These are phyloP conservation scores for Beta macrorhiza DNA, from an alignment of 179 eudicot genomes.

Conservation along the genomic window DNA sequence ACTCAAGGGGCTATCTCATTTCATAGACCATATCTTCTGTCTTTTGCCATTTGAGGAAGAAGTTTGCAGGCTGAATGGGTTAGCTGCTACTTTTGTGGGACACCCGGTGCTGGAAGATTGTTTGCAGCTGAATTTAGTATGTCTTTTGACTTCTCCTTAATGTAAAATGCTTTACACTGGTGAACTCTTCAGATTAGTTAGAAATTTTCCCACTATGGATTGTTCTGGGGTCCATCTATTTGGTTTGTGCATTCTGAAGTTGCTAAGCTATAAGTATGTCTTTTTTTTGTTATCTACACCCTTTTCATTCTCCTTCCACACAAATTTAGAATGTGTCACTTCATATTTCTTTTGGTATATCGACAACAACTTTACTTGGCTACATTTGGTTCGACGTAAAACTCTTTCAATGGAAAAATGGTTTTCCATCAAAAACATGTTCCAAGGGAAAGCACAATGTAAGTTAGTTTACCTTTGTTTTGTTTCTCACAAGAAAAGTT, in stretches of 20 bases:
- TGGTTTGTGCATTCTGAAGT: not conserved
- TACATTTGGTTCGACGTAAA: too few species aligned
- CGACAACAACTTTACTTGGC: not conserved
- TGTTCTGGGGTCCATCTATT: not conserved
- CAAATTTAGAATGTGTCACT: not conserved
- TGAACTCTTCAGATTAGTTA: not conserved
- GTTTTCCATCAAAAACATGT: too few species aligned
- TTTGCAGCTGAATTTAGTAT: conserved; percentile 54
- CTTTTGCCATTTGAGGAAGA: conserved; percentile 88
- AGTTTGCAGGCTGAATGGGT: conserved; percentile 65
- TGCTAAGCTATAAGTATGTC: not conserved
- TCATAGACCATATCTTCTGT: conserved; percentile 85
- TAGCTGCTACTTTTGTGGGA: conserved; percentile 85
- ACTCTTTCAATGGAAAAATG: too few species aligned
- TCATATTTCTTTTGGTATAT: not conserved
- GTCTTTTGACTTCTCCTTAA: conserved; percentile 6
- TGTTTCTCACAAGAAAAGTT: too few species aligned
- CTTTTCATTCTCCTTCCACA: not conserved
- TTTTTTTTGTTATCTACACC: not conserved
- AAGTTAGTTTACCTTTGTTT: too few species aligned
- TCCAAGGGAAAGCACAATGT: too few species aligned
- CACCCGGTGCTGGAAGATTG: conserved; percentile 88
- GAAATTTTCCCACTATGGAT: not conserved
- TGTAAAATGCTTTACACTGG: not conserved
- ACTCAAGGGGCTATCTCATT: conserved; percentile 62